Evolutionary conservation across 495 filamentous ascomycete genomes (phyloP).

Genomic region (Lasiosphaeria hispida): DNA sequence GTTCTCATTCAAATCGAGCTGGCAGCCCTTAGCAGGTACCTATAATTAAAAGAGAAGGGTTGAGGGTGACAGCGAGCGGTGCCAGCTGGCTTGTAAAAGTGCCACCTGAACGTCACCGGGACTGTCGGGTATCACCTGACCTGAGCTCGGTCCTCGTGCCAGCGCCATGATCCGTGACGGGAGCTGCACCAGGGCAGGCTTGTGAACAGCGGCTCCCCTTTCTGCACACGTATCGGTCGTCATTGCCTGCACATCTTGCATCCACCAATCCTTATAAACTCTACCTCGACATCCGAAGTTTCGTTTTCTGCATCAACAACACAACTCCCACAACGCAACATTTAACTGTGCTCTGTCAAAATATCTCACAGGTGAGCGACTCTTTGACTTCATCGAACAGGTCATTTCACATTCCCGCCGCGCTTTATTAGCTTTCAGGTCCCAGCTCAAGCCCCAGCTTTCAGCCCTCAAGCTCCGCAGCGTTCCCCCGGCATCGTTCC

Average conservation of each 20-base stretch:
- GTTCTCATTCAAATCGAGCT: no score
- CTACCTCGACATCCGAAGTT: slow-evolving; percentile 7
- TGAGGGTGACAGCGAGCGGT: no score
- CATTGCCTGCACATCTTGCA: slow-evolving; percentile 23
- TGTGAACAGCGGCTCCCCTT: slow-evolving; percentile 22
- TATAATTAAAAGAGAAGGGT: no score
- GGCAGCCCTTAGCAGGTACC: no score
- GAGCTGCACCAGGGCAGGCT: slow-evolving; percentile 23
- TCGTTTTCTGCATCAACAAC: slow-evolving; percentile 6
- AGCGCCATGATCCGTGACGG: slow-evolving; percentile 16
- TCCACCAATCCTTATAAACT: slow-evolving; percentile 11
- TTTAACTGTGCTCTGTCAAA: not conserved
- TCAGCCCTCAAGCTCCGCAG: not conserved
- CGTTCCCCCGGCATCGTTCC: not conserved
- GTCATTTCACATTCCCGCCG: not conserved
- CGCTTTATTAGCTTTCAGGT: not conserved
- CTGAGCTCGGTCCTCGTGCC: not conserved
- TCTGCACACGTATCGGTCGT: slow-evolving; percentile 38
- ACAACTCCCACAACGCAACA: not conserved
- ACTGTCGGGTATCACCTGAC: slow-evolving; percentile 20
- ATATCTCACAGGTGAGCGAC: not conserved
- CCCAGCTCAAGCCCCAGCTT: not conserved
- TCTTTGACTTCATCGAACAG: not conserved
- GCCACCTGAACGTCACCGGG: no score
- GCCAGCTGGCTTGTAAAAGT: no score